These are phyloP conservation scores for Emydomyces testavorans DNA, from an alignment of 2,329 filamentous ascomycete genomes.

Conservation along the genomic window DNA sequence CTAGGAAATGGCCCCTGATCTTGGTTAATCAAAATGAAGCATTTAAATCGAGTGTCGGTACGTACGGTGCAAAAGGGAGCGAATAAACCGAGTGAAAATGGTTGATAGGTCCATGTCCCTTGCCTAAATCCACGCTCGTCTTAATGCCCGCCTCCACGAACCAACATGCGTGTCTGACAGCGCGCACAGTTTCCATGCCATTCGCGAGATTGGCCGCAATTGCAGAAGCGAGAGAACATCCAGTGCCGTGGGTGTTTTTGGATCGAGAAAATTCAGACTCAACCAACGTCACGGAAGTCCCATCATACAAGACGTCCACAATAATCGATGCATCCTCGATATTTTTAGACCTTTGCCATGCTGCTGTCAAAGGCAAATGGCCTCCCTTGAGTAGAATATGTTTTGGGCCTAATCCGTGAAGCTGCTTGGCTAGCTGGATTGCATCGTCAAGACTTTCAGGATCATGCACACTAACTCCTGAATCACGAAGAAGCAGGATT, in stretches of 20 bases:
- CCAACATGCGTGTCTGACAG: constrained; percentile 45
- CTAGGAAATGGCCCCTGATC: constrained; percentile 60
- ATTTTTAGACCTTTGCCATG: constrained; percentile 47
- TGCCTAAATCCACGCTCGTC: constrained; percentile 45
- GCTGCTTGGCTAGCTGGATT: constrained; percentile 52
- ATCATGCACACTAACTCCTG: constrained; percentile 29
- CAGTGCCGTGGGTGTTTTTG: constrained; percentile 84
- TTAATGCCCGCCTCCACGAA: constrained; percentile 53
- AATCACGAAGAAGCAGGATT: constrained; percentile 34
- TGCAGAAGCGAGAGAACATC: constrained; percentile 77
- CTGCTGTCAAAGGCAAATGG: constrained; percentile 63
- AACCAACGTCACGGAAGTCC: constrained; percentile 47
- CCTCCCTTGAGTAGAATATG: constrained; percentile 86
- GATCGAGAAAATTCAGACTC: constrained; percentile 60
- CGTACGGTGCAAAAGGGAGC: constrained; percentile 48
- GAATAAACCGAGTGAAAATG: constrained; percentile 54
- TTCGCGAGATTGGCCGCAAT: constrained; percentile 52
- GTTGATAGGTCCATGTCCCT: constrained; percentile 54
- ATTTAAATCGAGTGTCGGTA: constrained; percentile 6
- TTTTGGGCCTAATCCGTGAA: constrained; percentile 59
- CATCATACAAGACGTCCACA: constrained; percentile 65
- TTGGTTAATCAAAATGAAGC: constrained; percentile 1
- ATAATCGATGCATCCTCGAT: constrained; percentile 54
- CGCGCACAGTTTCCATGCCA: constrained; percentile 38
- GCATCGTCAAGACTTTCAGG: constrained; percentile 54